These are phyloP conservation scores for Russula vinacea DNA, from an alignment of 768 basidiomycete species.

Conservation along the genomic window DNA sequence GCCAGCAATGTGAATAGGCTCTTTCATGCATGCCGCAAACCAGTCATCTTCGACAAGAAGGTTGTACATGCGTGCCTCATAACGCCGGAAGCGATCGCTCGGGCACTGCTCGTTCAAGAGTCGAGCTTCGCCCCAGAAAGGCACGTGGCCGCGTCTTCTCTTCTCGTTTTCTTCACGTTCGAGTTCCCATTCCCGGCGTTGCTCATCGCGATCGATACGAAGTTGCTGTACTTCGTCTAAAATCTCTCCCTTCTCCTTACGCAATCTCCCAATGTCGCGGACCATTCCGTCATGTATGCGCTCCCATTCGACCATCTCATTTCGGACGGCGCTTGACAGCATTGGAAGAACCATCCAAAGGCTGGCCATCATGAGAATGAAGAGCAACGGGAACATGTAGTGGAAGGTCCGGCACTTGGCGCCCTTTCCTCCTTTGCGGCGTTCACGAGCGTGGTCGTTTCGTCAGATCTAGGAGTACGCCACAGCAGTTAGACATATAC, in stretches of 20 bases:
- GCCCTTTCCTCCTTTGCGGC: not conserved
- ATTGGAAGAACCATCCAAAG: not conserved
- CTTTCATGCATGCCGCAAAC: conserved; percentile 30
- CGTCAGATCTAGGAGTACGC: not conserved
- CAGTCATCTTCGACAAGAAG: conserved; percentile 32
- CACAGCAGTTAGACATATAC: not conserved
- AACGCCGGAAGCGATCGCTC: conserved; percentile 15
- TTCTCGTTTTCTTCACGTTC: conserved; percentile 27
- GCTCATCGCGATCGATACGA: conserved; percentile 16
- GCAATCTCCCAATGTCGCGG: conserved; percentile 9
- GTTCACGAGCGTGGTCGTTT: conserved; percentile 8
- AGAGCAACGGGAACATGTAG: not conserved
- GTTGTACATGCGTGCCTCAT: conserved; percentile 30
- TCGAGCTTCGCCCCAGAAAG: conserved; percentile 24
- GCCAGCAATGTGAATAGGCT: conserved; percentile 6
- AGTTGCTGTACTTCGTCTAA: conserved; percentile 17
- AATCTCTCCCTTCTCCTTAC: not conserved
- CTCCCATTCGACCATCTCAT: conserved; percentile 11
- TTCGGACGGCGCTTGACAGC: conserved; percentile 3
- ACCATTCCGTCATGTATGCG: conserved; percentile 2
- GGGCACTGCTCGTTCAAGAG: conserved; percentile 17
- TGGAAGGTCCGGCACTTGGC: not conserved
- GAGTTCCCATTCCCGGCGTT: conserved; percentile 22
- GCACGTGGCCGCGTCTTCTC: conserved; percentile 20
- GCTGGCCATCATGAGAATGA: conserved; percentile 4